Evolutionary conservation across 805 yeast species (phyloP).

Genomic region (Deakozyma indianensis): DNA sequence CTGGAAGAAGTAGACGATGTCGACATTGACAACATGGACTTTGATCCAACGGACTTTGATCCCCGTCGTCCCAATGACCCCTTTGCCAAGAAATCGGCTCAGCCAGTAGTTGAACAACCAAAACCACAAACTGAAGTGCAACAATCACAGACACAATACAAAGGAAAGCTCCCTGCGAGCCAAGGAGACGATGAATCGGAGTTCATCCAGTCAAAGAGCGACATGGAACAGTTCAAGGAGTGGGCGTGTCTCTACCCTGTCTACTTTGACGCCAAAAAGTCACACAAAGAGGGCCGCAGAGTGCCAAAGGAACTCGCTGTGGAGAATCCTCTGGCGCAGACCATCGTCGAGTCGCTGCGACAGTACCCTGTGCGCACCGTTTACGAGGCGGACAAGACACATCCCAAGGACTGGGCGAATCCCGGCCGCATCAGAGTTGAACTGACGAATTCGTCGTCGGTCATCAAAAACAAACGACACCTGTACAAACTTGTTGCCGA

Average conservation of each 20-base stretch:
- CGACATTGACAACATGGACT: conserved; percentile 71
- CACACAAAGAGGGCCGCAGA: conserved; percentile 73
- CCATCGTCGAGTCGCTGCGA: conserved; percentile 58
- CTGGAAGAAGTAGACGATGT: conserved; percentile 46
- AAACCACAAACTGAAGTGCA: conserved; percentile 22
- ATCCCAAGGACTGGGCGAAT: conserved; percentile 95
- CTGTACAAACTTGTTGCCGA: conserved; percentile 45
- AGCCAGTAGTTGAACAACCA: conserved; percentile 26
- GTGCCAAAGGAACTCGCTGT: conserved; percentile 58
- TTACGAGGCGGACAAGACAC: conserved; percentile 57
- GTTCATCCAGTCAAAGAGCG: conserved; percentile 20
- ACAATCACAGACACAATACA: too few species aligned
- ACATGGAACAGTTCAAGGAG: conserved; percentile 42
- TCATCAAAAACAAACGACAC: conserved; percentile 43
- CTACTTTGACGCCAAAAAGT: conserved; percentile 69
- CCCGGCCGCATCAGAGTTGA: conserved; percentile 88
- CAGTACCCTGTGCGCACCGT: conserved; percentile 20
- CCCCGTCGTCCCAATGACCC: conserved; percentile 25
- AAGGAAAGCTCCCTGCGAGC: conserved; percentile 1
- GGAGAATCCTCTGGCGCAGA: conserved; percentile 74
- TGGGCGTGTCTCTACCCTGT: conserved; percentile 81
- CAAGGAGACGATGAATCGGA: conserved; percentile 11
- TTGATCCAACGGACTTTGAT: conserved; percentile 88
- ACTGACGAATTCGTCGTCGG: conserved; percentile 28
- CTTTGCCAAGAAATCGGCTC: conserved; percentile 27